These are phyloP conservation scores for Emmonsia crescens DNA, from an alignment of 2,329 filamentous ascomycete genomes.

Conservation along the genomic window DNA sequence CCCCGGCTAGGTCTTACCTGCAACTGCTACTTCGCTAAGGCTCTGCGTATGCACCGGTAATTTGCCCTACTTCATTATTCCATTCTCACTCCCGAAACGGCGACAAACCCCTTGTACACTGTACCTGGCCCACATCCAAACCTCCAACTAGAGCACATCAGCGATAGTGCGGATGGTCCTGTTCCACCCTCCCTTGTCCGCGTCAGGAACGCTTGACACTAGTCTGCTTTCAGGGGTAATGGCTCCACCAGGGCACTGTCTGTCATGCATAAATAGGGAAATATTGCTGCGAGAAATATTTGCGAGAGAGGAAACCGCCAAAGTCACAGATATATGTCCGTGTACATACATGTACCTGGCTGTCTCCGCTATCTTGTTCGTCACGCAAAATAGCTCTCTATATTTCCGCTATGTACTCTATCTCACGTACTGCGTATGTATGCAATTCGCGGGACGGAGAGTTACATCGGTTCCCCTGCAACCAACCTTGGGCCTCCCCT, in stretches of 20 bases:
- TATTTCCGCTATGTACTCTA: neutral
- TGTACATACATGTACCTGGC: neutral
- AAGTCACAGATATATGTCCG: neutral
- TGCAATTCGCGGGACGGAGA: neutral
- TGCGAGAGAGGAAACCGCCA: neutral
- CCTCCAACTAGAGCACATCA: neutral
- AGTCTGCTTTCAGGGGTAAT: neutral
- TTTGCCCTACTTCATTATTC: neutral
- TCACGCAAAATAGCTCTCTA: neutral
- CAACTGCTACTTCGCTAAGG: neutral
- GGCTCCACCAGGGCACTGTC: neutral
- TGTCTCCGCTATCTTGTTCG: neutral
- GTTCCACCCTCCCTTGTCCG: neutral
- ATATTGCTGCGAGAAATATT: neutral
- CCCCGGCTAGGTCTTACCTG: neutral
- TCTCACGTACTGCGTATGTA: too few species aligned
- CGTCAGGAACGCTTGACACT: neutral
- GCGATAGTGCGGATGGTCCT: neutral
- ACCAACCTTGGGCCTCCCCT: neutral
- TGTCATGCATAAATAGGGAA: neutral
- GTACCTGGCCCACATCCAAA: neutral
- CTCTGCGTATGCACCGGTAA: neutral
- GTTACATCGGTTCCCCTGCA: neutral
- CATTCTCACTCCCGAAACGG: neutral
- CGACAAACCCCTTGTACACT: neutral